A percentile compares a stretch with the other conserved stretches of the same genome.
These are phyloP conservation scores for Tilletia setariae DNA, from an alignment of 1,284 basidiomycete species.

Conservation along the genomic window DNA sequence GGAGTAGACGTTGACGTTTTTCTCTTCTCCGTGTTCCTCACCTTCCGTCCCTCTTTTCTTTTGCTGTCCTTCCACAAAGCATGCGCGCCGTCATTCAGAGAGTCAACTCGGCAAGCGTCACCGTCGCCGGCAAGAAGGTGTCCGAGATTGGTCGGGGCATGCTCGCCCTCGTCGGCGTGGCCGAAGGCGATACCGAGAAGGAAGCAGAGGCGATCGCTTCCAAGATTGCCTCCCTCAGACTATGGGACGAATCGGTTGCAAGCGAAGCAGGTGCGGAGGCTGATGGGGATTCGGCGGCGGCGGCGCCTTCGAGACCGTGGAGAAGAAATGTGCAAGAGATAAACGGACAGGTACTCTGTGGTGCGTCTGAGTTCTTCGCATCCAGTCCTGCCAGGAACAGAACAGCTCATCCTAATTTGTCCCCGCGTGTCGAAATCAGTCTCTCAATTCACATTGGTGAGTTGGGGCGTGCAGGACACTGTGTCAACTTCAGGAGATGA, in stretches of 20 bases:
- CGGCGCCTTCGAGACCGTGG: conserved; percentile 32
- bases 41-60: too few species aligned
- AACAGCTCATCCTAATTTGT: not conserved
- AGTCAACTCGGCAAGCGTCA: conserved; percentile 47
- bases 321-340: conserved; percentile 41
- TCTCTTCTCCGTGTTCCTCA: too few species aligned
- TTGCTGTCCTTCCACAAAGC: not conserved
- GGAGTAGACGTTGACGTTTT: too few species aligned
- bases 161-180: conserved; percentile 47
- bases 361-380: conserved; percentile 17
- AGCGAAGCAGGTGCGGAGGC: not conserved
- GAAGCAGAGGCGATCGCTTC: conserved; percentile 36
- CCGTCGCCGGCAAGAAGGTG: conserved; percentile 46
- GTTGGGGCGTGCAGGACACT: not conserved
- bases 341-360: conserved; percentile 46
- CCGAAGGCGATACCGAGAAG: conserved; percentile 38
- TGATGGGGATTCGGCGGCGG: not conserved
- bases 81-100: conserved; percentile 51
- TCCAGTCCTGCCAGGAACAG: not conserved
- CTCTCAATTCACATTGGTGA: conserved; percentile 47
- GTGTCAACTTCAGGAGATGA: too few species aligned
- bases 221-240: conserved; percentile 41
- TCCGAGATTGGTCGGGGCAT: conserved; percentile 49
- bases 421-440: too few species aligned
- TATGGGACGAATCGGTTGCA: conserved; percentile 43